Conservation (phyloP, 208 protist species). For the Trypanosomatidae sp. region DNA sequence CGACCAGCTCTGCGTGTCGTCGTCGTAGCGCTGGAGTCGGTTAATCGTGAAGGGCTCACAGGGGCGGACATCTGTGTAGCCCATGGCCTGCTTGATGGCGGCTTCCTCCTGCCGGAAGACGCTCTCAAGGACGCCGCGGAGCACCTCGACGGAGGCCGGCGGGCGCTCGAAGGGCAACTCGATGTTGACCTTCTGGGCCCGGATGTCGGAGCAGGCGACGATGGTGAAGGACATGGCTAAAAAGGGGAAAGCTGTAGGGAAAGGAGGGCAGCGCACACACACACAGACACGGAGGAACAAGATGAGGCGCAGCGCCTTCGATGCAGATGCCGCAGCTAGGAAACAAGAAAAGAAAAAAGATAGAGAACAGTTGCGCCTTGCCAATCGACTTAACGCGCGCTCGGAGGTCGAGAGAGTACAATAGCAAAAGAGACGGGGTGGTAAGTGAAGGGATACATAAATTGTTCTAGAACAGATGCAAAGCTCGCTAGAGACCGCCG, state of each 20-base stretch:
- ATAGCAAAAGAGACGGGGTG: too few relatives aligned
- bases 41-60: conserved; percentile 79
- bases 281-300: too few relatives aligned
- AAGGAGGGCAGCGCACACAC: neutral
- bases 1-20: conserved; percentile 65
- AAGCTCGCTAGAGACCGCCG: too few relatives aligned
- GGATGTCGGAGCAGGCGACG: conserved; percentile 72
- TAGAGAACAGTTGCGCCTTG: too few relatives aligned
- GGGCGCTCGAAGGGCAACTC: conserved; percentile 61
- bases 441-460: too few relatives aligned
- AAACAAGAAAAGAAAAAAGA: too few relatives aligned
- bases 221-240: conserved; percentile 49
- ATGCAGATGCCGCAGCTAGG: too few relatives aligned
- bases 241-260: neutral
- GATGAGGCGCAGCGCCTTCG: too few relatives aligned
- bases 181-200: conserved; percentile 73
- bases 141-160: conserved; percentile 44
- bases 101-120: conserved; percentile 70
- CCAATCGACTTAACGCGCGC: too few relatives aligned
- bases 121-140: conserved; percentile 47
- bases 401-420: too few relatives aligned
- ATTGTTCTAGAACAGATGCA: too few relatives aligned
- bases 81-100: conserved; percentile 40
- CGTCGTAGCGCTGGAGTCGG: conserved; percentile 67
- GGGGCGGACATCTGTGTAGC: conserved; percentile 36